Evolutionary conservation across 2,329 filamentous ascomycete species (phyloP).

Genomic region (Fusarium gaditjirri): DNA sequence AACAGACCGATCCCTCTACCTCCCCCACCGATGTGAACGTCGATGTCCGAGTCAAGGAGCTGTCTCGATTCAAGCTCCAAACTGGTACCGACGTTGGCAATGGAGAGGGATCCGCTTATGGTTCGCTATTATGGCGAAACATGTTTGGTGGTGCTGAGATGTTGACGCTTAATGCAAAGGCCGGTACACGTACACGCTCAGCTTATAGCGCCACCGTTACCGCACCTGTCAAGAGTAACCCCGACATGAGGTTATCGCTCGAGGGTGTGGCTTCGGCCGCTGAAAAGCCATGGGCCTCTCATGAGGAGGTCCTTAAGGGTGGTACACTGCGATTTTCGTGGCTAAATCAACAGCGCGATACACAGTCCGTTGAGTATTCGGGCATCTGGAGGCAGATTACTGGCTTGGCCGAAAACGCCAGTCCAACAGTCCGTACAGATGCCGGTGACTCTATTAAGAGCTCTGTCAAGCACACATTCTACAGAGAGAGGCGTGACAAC

Average conservation of each 20-base stretch:
- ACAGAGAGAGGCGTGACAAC: slow-evolving; percentile 83
- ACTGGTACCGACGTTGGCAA: slow-evolving; percentile 96
- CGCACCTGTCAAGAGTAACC: slow-evolving; percentile 84
- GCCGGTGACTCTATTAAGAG: slow-evolving; percentile 93
- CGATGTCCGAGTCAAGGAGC: slow-evolving; percentile 84
- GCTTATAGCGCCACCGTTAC: slow-evolving; percentile 90
- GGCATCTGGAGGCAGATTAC: slow-evolving; percentile 91
- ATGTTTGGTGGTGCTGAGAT: slow-evolving; percentile 94
- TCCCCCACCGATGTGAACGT: slow-evolving; percentile 84
- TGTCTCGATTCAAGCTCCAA: slow-evolving; percentile 86
- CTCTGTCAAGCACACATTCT: slow-evolving; percentile 83
- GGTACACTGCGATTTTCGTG: slow-evolving; percentile 81
- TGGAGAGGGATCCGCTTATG: slow-evolving; percentile 92
- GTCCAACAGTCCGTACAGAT: slow-evolving; percentile 82
- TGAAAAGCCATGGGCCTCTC: slow-evolving; percentile 91
- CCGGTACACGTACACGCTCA: slow-evolving; percentile 90
- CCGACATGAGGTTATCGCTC: slow-evolving; percentile 80
- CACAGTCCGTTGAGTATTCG: slow-evolving; percentile 83
- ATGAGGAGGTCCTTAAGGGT: slow-evolving; percentile 88
- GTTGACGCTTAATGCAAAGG: slow-evolving; percentile 84
- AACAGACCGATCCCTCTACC: slow-evolving; percentile 73
- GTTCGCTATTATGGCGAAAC: slow-evolving; percentile 88
- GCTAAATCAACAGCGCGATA: slow-evolving; percentile 71
- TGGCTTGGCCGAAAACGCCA: slow-evolving; percentile 77
- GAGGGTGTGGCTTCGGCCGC: slow-evolving; percentile 86